phyloP scores from a whole-genome alignment of 1,284 basidiomycete species.

The Vanrija humicola region DNA sequence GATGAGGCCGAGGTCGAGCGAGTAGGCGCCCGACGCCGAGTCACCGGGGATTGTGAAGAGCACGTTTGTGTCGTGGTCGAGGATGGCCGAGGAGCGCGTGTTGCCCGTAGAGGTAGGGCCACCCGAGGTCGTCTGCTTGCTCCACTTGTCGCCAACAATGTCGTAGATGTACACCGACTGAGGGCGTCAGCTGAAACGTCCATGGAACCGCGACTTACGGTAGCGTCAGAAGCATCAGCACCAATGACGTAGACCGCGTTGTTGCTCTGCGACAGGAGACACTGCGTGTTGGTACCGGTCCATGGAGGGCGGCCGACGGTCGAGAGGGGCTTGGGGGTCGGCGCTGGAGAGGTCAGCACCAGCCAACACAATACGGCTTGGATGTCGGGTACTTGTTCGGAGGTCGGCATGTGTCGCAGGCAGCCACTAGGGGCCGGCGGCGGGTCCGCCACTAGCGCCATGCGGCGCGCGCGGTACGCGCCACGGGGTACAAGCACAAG shows the following conservation, averaged over 20 bases:
- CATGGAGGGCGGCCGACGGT: conserved; percentile 46
- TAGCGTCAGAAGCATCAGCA: conserved; percentile 63
- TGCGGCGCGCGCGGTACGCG: not conserved
- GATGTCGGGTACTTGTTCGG: not conserved
- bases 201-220: conserved; percentile 37
- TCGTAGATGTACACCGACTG: conserved; percentile 47
- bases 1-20: conserved; percentile 63
- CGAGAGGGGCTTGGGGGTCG: conserved; percentile 29
- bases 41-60: conserved; percentile 54
- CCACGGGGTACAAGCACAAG: not conserved
- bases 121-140: conserved; percentile 43
- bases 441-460: not conserved
- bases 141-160: conserved; percentile 45
- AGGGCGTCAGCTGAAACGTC: not conserved
- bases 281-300: conserved; percentile 47
- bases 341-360: conserved; percentile 24
- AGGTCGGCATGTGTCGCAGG: not conserved
- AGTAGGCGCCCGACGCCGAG: conserved; percentile 49
- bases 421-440: not conserved
- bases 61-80: conserved; percentile 85
- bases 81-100: conserved; percentile 54
- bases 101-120: conserved; percentile 33
- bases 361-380: not conserved
- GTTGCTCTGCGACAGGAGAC: conserved; percentile 46
- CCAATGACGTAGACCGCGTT: conserved; percentile 70